A percentile compares a stretch with the other conserved stretches of the same genome.
Conservation (phyloP, 371 early-diverging fungal species). For the Mortierella sp. region DNA sequence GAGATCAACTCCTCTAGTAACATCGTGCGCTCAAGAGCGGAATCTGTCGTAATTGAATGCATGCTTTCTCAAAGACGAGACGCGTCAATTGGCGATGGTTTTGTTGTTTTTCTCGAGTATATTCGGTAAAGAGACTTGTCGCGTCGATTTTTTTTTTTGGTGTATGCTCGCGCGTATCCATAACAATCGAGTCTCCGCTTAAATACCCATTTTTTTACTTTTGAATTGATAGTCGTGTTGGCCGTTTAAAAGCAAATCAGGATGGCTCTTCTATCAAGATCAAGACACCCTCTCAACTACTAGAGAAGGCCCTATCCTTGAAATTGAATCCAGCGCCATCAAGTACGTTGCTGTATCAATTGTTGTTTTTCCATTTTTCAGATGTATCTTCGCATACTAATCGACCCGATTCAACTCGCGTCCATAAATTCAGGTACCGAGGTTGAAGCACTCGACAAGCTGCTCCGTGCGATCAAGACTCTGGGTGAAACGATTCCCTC, state of each 20-base stretch:
- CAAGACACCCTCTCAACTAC: background rate
- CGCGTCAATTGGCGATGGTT: conserved; percentile 19
- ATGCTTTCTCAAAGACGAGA: conserved; percentile 29
- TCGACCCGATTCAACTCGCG: background rate
- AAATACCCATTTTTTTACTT: background rate
- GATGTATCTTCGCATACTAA: background rate
- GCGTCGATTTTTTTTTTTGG: background rate
- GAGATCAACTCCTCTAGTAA: conserved; percentile 1
- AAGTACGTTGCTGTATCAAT: background rate
- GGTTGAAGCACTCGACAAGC: background rate
- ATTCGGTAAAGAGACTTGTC: conserved; percentile 16
- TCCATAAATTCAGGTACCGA: background rate
- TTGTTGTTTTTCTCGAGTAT: conserved; percentile 26
- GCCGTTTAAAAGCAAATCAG: background rate
- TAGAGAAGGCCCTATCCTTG: background rate
- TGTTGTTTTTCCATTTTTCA: background rate
- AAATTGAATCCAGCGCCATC: background rate
- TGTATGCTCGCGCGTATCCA: background rate
- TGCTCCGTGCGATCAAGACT: conserved; percentile 21
- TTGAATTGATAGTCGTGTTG: background rate
- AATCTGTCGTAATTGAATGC: conserved; percentile 24
- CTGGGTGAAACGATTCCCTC: conserved; percentile 22
- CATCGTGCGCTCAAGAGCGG: conserved; percentile 14
- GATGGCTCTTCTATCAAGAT: background rate
- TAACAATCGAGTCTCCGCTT: background rate